Conservation (phyloP, 192 early-diverging fungal genomes). For the Lobosporangium transversale region DNA sequence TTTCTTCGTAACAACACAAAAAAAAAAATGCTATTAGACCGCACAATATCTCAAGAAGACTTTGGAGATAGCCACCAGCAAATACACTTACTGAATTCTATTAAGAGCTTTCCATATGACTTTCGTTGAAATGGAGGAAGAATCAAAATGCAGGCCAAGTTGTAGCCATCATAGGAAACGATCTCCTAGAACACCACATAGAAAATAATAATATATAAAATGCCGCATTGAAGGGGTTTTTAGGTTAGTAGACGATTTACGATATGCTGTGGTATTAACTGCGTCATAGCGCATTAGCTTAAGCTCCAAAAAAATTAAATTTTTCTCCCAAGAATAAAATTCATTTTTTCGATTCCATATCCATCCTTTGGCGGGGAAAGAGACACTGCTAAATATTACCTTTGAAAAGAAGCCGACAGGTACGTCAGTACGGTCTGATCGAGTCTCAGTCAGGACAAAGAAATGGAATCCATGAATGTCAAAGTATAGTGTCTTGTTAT, state of each 20-base stretch:
- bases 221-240: neutral
- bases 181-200: conserved; percentile 72
- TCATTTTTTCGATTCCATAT: too few species aligned
- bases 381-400: too few species aligned
- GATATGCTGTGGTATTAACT: too few species aligned
- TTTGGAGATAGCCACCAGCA: too few species aligned
- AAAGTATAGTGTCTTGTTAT: conserved; percentile 97
- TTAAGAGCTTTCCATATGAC: conserved; percentile 86
- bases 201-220: neutral
- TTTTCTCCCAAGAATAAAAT: too few species aligned
- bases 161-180: conserved; percentile 82
- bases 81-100: conserved; percentile 86
- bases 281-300: neutral
- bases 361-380: too few species aligned
- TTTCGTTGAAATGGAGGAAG: conserved; percentile 89
- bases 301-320: too few species aligned
- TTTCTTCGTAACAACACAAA: too few species aligned
- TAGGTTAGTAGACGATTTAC: too few species aligned
- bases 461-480: conserved; percentile 95
- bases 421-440: conserved; percentile 58
- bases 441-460: conserved; percentile 81
- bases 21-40: too few species aligned
- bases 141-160: conserved; percentile 90
- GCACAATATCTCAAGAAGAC: too few species aligned
- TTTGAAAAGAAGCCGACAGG: conserved; percentile 98